phyloP scores from a whole-genome alignment of 139 green algal species.

The Pleodorina starrii region DNA sequence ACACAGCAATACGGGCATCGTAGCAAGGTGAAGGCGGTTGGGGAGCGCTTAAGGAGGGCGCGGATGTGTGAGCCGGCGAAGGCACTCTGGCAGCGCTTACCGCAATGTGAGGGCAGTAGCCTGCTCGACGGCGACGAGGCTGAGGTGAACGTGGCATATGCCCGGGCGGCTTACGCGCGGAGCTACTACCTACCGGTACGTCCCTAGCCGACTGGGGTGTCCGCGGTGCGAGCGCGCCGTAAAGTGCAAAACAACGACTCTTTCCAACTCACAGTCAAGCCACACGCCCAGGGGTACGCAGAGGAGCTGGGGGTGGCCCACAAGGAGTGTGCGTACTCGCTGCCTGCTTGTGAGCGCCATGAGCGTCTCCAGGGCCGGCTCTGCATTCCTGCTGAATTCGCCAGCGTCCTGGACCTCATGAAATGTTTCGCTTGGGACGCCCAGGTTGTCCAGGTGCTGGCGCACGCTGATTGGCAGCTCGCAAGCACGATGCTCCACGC shows the following conservation, averaged over 20 bases:
- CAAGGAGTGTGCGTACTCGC: background rate
- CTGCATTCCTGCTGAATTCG: background rate
- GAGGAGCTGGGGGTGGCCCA: conserved; percentile 21
- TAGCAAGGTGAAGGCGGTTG: background rate
- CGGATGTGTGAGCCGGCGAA: too few species aligned
- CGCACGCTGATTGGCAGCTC: background rate
- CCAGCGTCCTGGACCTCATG: background rate
- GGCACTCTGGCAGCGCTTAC: background rate
- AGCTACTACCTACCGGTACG: background rate
- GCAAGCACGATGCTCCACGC: too few species aligned
- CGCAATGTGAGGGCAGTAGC: background rate
- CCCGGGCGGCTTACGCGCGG: background rate
- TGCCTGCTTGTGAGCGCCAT: background rate
- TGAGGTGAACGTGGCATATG: background rate
- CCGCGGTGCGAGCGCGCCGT: background rate
- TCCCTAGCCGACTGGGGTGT: background rate
- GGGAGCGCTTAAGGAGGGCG: background rate
- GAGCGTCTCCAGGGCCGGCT: background rate
- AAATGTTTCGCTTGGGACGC: background rate
- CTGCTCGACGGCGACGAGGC: too few species aligned
- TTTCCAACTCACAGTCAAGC: conserved; percentile 11
- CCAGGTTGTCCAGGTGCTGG: background rate
- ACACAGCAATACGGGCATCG: background rate
- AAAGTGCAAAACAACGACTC: background rate
- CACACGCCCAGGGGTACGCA: conserved; percentile 1